phyloP scores from a whole-genome alignment of 306 rosid species.

The Dryas alaskensis region DNA sequence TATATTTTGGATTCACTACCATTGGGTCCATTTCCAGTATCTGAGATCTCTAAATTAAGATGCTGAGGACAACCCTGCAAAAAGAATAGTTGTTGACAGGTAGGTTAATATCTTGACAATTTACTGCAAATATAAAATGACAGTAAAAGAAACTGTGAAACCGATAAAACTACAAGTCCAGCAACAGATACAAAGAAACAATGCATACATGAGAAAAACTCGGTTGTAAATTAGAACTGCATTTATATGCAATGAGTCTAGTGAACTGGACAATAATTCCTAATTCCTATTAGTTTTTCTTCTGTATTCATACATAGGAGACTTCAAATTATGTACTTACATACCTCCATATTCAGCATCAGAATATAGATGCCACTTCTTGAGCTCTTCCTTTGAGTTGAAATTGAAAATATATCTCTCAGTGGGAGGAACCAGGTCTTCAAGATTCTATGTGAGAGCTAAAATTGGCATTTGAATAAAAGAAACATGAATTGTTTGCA shows the following conservation, averaged over 20 bases:
- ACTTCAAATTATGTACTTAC: not conserved
- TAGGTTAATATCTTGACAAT: not conserved
- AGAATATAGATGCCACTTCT: constrained; percentile 89
- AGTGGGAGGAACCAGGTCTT: constrained; percentile 83
- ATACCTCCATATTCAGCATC: constrained; percentile 92
- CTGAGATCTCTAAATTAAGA: constrained; percentile 66
- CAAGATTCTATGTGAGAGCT: constrained; percentile 69
- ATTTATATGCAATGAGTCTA: not conserved
- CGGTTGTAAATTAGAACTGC: not conserved
- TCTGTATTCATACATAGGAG: not conserved
- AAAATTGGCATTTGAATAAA: constrained; percentile 23
- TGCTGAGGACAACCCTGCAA: constrained; percentile 79
- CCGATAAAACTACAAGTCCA: not conserved
- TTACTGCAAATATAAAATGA: not conserved
- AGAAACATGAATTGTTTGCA: not conserved
- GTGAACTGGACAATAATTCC: not conserved
- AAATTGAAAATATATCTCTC: constrained; percentile 77
- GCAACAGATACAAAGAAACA: not conserved
- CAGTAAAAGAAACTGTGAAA: not conserved
- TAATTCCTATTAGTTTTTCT: not conserved
- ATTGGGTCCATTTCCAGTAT: constrained; percentile 50
- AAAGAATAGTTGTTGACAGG: constrained; percentile 15
- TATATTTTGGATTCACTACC: constrained; percentile 31
- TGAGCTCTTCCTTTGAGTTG: constrained; percentile 73
- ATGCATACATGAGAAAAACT: not conserved